Evolutionary conservation across 805 yeast genomes (phyloP).

Genomic region (Wickerhamiella hasegawae): DNA sequence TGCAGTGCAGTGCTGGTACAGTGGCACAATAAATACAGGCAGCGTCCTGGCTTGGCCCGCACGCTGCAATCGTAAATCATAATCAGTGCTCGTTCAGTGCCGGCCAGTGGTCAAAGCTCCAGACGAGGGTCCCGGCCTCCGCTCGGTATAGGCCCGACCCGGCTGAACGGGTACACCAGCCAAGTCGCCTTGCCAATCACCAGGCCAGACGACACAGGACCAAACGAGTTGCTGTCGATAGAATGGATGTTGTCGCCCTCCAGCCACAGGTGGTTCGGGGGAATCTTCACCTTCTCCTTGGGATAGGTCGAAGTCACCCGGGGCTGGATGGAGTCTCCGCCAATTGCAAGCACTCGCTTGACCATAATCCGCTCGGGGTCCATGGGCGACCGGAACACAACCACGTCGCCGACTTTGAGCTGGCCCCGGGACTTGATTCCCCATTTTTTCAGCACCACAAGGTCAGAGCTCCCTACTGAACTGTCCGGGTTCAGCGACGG

Average conservation of each 20-base stretch:
- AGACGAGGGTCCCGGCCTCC: constrained; percentile 26
- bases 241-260: constrained; percentile 80
- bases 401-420: constrained; percentile 48
- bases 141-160: constrained; percentile 33
- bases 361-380: constrained; percentile 63
- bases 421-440: constrained; percentile 32
- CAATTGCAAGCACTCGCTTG: constrained; percentile 62
- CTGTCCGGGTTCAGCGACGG: constrained; percentile 68
- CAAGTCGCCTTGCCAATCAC: constrained; percentile 59
- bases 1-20: too few species aligned
- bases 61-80: too few species aligned
- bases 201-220: constrained; percentile 72
- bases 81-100: too few species aligned
- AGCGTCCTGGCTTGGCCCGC: too few species aligned
- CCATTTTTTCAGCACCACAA: constrained; percentile 53
- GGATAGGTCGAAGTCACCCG: constrained; percentile 36
- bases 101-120: too few species aligned
- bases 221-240: constrained; percentile 73
- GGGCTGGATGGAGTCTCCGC: constrained; percentile 52
- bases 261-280: constrained; percentile 78
- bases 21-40: too few species aligned
- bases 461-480: constrained; percentile 24
- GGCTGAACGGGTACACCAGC: constrained; percentile 53
- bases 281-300: constrained; percentile 41
- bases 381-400: constrained; percentile 64